These are phyloP conservation scores for Boletus vermiculosoides DNA, from an alignment of 768 basidiomycete species.

Conservation along the genomic window DNA sequence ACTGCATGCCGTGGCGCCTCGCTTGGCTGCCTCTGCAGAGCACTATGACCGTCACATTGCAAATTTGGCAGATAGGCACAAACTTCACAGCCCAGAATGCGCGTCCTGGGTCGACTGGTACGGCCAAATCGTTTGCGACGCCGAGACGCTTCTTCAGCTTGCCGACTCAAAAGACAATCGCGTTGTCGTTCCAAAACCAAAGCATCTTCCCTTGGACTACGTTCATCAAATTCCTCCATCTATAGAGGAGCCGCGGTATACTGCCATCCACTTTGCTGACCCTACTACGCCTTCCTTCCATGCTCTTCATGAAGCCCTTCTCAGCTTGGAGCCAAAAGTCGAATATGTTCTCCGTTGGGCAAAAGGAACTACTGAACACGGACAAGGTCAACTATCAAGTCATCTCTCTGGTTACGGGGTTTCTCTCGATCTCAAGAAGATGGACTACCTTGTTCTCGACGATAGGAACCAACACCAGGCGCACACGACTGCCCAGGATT, in stretches of 20 bases:
- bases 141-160: conserved; percentile 54
- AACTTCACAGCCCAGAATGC: conserved; percentile 37
- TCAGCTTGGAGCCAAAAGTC: conserved; percentile 47
- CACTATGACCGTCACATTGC: conserved; percentile 52
- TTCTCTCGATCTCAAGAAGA: conserved; percentile 91
- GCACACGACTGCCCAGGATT: background rate
- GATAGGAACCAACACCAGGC: conserved; percentile 52
- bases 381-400: conserved; percentile 33
- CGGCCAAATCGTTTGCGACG: conserved; percentile 68
- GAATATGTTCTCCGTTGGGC: conserved; percentile 70
- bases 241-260: conserved; percentile 49
- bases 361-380: conserved; percentile 33
- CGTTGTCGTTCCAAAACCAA: conserved; percentile 23
- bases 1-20: conserved; percentile 75
- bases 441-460: conserved; percentile 92
- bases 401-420: conserved; percentile 90
- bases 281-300: conserved; percentile 66
- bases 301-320: conserved; percentile 65
- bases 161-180: conserved; percentile 48
- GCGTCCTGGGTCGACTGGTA: conserved; percentile 87
- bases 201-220: conserved; percentile 76
- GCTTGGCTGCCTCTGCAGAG: conserved; percentile 80
- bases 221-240: conserved; percentile 52
- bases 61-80: conserved; percentile 23
- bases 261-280: conserved; percentile 78